Percentiles rank a stretch among this genome's conserved stretches.
These are phyloP conservation scores for Chrysochromulina parva DNA, from an alignment of 78 protist species.

Conservation along the genomic window DNA sequence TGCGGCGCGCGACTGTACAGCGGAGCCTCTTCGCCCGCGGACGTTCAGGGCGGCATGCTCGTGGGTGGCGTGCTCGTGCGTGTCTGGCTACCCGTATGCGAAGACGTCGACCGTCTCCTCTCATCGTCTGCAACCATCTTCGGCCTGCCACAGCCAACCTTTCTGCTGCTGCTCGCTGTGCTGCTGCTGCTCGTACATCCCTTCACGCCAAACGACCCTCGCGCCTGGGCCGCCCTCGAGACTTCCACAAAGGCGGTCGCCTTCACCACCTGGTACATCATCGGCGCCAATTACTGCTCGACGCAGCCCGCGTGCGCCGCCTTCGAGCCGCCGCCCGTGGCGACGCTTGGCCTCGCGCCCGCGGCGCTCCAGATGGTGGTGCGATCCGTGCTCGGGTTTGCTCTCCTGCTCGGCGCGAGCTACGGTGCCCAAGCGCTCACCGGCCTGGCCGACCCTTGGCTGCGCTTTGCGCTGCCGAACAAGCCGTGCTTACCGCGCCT, in stretches of 20 bases:
- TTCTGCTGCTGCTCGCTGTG: background rate
- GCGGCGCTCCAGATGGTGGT: no score
- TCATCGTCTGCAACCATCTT: background rate
- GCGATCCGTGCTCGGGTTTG: no score
- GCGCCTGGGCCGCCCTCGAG: background rate
- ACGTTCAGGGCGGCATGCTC: constrained; percentile 32
- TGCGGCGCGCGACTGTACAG: background rate
- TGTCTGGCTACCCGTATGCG: background rate
- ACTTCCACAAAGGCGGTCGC: background rate
- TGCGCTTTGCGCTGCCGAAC: no score
- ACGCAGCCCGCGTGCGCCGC: no score
- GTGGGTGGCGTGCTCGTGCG: constrained; percentile 21
- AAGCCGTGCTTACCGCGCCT: no score
- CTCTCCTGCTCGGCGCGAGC: no score
- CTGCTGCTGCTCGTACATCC: background rate
- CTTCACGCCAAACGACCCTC: background rate
- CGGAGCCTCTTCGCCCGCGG: constrained; percentile 6
- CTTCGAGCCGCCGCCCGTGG: no score
- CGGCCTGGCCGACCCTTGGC: no score
- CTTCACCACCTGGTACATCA: background rate
- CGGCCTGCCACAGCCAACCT: background rate
- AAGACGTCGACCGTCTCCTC: background rate
- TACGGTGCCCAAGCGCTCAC: no score
- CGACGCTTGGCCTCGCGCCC: no score
- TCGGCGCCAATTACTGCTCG: background rate